A percentile compares a stretch with the other conserved stretches of the same genome.
phyloP scores from a whole-genome alignment of 31 red algal species.

The Odonthalia washingtoniensis region DNA sequence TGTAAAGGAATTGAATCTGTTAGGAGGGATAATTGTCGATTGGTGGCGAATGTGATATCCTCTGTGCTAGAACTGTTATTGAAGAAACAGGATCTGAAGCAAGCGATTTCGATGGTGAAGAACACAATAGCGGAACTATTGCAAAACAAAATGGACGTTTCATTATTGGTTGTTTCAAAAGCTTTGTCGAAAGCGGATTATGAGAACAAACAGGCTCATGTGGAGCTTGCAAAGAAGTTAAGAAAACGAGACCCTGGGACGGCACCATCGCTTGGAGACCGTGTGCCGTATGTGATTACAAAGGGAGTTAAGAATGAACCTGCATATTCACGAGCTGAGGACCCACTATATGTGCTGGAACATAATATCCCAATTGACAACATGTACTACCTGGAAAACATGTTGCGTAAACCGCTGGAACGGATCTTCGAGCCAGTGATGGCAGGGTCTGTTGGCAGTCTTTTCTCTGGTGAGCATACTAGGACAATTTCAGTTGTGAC shows the following conservation, averaged over 20 bases:
- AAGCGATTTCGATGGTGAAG: conserved; percentile 94
- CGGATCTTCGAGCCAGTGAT: conserved; percentile 98
- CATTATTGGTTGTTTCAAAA: conserved; percentile 96
- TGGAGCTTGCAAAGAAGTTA: conserved; percentile 89
- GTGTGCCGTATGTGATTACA: conserved; percentile 98
- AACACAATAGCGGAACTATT: conserved; percentile 86
- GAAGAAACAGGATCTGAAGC: conserved; percentile 77
- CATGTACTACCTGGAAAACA: conserved; percentile 97
- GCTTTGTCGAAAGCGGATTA: conserved; percentile 85
- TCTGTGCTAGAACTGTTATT: conserved; percentile 88
- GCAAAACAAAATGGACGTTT: conserved; percentile 99
- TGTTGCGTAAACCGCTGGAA: conserved; percentile 97
- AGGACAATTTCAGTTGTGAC: conserved; percentile 87
- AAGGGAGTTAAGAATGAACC: conserved; percentile 82
- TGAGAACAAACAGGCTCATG: conserved; percentile 97
- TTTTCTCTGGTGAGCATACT: conserved; percentile 96
- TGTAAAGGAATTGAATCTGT: conserved; percentile 99
- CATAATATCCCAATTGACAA: conserved; percentile 96
- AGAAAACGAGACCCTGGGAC: conserved; percentile 88
- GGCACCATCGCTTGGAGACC: conserved; percentile 94
- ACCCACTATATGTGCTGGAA: conserved; percentile 96
- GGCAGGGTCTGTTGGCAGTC: conserved; percentile 56
- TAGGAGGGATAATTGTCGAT: conserved; percentile 97
- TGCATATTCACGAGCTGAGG: conserved; percentile 93
- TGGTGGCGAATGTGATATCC: conserved; percentile 95